These are phyloP conservation scores for Aegilops longissima DNA, from an alignment of 176 grass and related monocot species.

Conservation along the genomic window DNA sequence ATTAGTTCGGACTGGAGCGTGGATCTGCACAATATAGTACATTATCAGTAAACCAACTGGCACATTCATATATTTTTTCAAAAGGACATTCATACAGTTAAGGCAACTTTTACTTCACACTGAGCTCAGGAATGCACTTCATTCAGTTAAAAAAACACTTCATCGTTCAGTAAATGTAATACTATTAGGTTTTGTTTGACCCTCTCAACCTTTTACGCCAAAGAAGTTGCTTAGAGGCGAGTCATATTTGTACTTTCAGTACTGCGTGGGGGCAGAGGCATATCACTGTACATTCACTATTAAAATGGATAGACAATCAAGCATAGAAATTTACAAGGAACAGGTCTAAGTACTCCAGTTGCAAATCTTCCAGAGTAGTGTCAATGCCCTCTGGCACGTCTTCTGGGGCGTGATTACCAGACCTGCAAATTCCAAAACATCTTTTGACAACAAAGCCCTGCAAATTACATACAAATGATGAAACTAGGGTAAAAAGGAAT, in stretches of 20 bases:
- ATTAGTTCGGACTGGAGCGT: conserved; percentile 66
- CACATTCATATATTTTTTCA: background rate
- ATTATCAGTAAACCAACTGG: conserved; percentile 18
- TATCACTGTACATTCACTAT: background rate
- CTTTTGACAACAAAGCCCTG: background rate
- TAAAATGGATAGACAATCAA: conserved; percentile 20
- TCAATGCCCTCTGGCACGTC: conserved; percentile 67
- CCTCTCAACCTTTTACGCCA: background rate
- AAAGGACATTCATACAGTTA: background rate
- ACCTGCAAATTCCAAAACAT: conserved; percentile 46
- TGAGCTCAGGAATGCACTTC: background rate
- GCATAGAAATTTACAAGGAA: conserved; percentile 59
- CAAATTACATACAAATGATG: background rate
- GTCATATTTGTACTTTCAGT: background rate
- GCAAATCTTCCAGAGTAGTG: conserved; percentile 60
- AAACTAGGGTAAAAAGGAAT: background rate
- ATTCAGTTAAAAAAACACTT: too few species aligned
- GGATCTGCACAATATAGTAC: conserved; percentile 47
- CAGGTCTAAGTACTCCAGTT: conserved; percentile 83
- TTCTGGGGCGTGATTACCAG: conserved; percentile 62
- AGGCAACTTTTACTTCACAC: background rate
- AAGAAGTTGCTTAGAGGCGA: background rate
- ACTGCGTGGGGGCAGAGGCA: background rate
- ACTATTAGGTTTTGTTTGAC: background rate
- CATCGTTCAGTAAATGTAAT: background rate